Percentiles rank a stretch among this genome's conserved stretches.
Evolutionary conservation across 2,329 filamentous ascomycete genomes (phyloP).

Genomic region (Fusarium falciforme): DNA sequence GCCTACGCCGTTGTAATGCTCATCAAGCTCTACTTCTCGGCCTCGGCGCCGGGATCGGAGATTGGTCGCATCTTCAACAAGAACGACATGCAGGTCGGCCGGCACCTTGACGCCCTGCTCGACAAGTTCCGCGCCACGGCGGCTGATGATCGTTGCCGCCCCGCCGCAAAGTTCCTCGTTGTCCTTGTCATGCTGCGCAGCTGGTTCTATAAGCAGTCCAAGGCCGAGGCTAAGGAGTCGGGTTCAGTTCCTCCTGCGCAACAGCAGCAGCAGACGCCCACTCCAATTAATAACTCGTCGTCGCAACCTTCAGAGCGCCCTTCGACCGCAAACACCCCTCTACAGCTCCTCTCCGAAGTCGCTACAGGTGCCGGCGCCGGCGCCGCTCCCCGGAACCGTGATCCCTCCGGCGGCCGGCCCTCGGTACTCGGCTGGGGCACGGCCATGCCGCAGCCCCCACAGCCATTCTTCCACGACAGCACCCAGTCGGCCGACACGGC

Average conservation of each 20-base stretch:
- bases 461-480: slow-evolving; percentile 54
- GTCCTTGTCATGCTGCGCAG: slow-evolving; percentile 76
- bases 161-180: slow-evolving; percentile 76
- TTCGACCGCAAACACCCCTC: slow-evolving; percentile 60
- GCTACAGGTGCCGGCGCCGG: slow-evolving; percentile 58
- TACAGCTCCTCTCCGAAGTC: slow-evolving; percentile 68
- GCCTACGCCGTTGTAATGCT: slow-evolving; percentile 78
- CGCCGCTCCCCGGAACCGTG: slow-evolving; percentile 23
- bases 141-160: slow-evolving; percentile 71
- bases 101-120: slow-evolving; percentile 77
- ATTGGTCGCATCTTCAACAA: slow-evolving; percentile 77
- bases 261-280: slow-evolving; percentile 23
- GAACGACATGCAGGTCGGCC: slow-evolving; percentile 72
- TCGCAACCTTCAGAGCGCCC: slow-evolving; percentile 31
- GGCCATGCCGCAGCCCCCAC: slow-evolving; percentile 41
- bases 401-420: slow-evolving; percentile 21
- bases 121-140: slow-evolving; percentile 74
- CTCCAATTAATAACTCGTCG: slow-evolving; percentile 15
- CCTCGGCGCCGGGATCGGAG: slow-evolving; percentile 71
- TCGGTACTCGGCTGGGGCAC: slow-evolving; percentile 36
- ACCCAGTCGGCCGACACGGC: slow-evolving; percentile 36
- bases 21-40: slow-evolving; percentile 79
- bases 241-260: slow-evolving; percentile 11
- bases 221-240: slow-evolving; percentile 38
- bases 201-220: slow-evolving; percentile 71